Conservation (phyloP, 108 stramenopile genomes). For the Nannochloropsis granulata region DNA sequence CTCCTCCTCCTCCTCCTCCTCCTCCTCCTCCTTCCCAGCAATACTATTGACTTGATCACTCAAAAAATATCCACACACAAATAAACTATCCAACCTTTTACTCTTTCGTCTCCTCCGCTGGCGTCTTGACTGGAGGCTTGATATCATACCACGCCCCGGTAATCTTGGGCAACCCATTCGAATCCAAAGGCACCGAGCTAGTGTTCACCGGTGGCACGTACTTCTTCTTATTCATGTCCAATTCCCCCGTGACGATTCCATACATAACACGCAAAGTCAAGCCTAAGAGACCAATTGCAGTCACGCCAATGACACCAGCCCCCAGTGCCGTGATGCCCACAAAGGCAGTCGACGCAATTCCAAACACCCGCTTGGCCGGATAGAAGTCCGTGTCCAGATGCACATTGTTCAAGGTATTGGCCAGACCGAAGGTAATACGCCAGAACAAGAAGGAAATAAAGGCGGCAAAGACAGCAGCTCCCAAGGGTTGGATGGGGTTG, state of each 20-base stretch:
- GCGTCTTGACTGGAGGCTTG: background rate
- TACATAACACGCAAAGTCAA: background rate
- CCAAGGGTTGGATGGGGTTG: background rate
- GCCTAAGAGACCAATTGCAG: background rate
- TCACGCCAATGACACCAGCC: background rate
- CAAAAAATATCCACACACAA: background rate
- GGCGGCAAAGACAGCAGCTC: background rate
- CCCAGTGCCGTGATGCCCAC: background rate
- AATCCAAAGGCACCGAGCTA: background rate
- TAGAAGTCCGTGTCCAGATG: background rate
- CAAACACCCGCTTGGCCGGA: background rate
- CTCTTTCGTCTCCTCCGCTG: background rate
- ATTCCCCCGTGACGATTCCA: background rate
- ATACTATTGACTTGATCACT: background rate
- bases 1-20: background rate
- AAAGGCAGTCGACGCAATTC: background rate
- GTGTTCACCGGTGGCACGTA: background rate
- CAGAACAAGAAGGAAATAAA: background rate
- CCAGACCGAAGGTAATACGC: background rate
- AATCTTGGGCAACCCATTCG: background rate
- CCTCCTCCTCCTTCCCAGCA: background rate
- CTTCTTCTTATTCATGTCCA: background rate
- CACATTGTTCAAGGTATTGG: background rate
- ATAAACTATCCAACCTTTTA: background rate
- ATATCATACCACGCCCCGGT: background rate